phyloP scores from a whole-genome alignment of 495 filamentous ascomycete species.

The Gamarada debralockiae region DNA sequence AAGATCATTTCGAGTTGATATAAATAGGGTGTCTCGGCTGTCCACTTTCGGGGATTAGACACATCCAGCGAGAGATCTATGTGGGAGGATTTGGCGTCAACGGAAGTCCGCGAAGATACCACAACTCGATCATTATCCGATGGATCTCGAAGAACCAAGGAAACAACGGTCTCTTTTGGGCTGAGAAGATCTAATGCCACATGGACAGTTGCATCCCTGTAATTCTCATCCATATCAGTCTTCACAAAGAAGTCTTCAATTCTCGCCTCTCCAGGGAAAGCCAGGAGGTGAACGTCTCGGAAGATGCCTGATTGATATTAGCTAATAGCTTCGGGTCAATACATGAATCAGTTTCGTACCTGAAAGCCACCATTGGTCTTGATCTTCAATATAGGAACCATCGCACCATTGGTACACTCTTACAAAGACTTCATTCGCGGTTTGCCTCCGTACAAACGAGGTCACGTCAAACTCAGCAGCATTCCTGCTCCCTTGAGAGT shows the following conservation, averaged over 20 bases:
- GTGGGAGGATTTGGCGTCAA: conserved; percentile 6
- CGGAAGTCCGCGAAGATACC: not conserved
- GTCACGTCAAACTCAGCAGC: conserved; percentile 66
- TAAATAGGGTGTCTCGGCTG: conserved; percentile 59
- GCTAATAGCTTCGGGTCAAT: not conserved
- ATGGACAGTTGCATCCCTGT: conserved; percentile 48
- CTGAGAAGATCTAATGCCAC: conserved; percentile 41
- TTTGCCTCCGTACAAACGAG: conserved; percentile 36
- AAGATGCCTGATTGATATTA: conserved; percentile 45
- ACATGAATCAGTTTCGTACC: conserved; percentile 40
- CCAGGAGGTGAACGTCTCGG: conserved; percentile 59
- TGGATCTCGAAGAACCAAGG: not conserved
- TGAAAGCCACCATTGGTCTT: conserved; percentile 42
- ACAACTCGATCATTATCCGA: conserved; percentile 14
- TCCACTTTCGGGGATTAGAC: conserved; percentile 54
- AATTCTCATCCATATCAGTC: conserved; percentile 50
- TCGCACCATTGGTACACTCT: conserved; percentile 66
- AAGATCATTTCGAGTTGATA: conserved; percentile 37
- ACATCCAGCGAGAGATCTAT: conserved; percentile 37
- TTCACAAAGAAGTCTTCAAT: conserved; percentile 57
- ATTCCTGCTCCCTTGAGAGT: conserved; percentile 65
- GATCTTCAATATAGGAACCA: conserved; percentile 66
- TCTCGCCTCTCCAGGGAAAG: conserved; percentile 43
- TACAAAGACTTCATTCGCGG: conserved; percentile 41
- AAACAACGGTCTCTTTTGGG: not conserved